Evolutionary conservation across 2,329 filamentous ascomycete genomes (phyloP).

Genomic region (Exophiala calicioides): DNA sequence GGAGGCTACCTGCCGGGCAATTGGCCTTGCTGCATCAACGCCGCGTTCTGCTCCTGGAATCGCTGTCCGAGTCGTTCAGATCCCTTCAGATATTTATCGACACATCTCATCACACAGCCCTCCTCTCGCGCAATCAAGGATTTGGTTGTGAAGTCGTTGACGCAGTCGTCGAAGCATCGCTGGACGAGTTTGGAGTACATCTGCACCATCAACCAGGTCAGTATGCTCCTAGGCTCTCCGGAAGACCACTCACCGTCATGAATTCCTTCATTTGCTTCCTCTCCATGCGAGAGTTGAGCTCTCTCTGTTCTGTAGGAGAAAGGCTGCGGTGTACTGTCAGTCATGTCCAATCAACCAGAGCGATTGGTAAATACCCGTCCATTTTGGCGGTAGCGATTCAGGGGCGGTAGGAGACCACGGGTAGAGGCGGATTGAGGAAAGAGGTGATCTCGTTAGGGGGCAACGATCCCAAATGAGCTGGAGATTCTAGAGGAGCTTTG

Average conservation of each 20-base stretch:
- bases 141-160: slow-evolving; percentile 99
- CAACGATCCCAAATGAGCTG: too few relatives aligned
- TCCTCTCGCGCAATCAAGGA: slow-evolving; percentile 84
- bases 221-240: slow-evolving; percentile 7
- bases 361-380: slow-evolving; percentile 20
- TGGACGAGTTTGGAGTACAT: slow-evolving; percentile 64
- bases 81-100: slow-evolving; percentile 92
- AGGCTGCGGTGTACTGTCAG: slow-evolving; percentile 54
- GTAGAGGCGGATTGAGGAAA: too few relatives aligned
- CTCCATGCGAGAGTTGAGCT: slow-evolving; percentile 92
- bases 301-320: slow-evolving; percentile 78
- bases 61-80: slow-evolving; percentile 87
- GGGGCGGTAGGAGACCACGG: background rate
- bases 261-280: slow-evolving; percentile 99
- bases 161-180: slow-evolving; percentile 89
- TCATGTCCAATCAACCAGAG: background rate
- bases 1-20: slow-evolving; percentile 46
- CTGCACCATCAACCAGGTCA: slow-evolving; percentile 40
- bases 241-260: slow-evolving; percentile 72
- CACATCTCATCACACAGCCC: slow-evolving; percentile 89
- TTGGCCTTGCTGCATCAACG: slow-evolving; percentile 64
- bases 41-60: slow-evolving; percentile 75
- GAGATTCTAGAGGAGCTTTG: too few relatives aligned
- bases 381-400: slow-evolving; percentile 10
- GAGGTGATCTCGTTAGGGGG: too few relatives aligned